These are phyloP conservation scores for Tolypocladium ovalisporum DNA, from an alignment of 2,329 filamentous ascomycete genomes.

Conservation along the genomic window DNA sequence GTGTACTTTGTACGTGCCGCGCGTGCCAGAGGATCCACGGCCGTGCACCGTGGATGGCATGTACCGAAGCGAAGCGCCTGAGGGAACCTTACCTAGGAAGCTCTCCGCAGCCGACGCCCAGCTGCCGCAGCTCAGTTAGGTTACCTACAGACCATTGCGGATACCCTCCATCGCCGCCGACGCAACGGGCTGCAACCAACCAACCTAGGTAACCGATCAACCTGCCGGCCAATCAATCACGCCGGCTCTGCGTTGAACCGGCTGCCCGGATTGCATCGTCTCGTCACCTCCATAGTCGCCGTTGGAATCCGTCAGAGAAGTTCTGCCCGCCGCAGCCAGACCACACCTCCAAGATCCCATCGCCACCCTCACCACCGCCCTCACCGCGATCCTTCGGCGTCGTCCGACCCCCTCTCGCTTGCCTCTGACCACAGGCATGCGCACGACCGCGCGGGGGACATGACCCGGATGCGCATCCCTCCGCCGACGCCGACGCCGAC, in stretches of 20 bases:
- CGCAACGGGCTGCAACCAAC: neutral
- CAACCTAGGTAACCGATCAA: neutral
- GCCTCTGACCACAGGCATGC: neutral
- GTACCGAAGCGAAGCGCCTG: neutral
- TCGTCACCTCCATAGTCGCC: neutral
- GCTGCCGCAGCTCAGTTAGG: neutral
- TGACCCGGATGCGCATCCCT: neutral
- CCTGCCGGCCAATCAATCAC: neutral
- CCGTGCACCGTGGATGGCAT: neutral
- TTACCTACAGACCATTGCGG: neutral
- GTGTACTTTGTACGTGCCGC: neutral
- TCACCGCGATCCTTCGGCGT: neutral
- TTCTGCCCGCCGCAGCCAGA: neutral
- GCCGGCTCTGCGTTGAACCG: neutral
- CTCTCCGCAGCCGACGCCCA: neutral
- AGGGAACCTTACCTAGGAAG: neutral
- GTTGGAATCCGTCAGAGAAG: neutral
- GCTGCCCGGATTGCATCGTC: neutral
- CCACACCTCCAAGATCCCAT: neutral
- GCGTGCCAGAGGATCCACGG: neutral
- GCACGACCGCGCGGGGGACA: neutral
- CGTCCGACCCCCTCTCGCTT: neutral
- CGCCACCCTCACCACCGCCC: neutral
- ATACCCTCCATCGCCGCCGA: neutral
- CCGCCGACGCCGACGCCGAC: neutral